phyloP scores from a whole-genome alignment of 2,329 filamentous ascomycete genomes.

The Teratosphaeria gauchensis region DNA sequence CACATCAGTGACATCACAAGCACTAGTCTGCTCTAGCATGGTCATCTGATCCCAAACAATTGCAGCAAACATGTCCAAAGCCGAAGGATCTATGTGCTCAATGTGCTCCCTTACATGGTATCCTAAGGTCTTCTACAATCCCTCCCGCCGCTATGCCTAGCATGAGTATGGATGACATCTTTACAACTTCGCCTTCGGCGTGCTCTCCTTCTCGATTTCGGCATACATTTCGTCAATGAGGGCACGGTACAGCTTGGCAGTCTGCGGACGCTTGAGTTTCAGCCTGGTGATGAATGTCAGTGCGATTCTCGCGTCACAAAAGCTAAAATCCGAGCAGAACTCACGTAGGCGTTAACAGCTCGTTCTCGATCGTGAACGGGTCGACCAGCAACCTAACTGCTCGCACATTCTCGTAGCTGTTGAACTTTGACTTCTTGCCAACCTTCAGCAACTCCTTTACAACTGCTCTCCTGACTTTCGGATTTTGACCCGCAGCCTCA shows the following conservation, averaged over 20 bases:
- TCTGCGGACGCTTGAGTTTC: constrained; percentile 62
- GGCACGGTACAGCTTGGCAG: constrained; percentile 51
- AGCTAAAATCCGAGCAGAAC: constrained; percentile 27
- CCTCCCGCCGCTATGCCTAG: background rate
- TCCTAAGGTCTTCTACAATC: background rate
- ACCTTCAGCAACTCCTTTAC: constrained; percentile 70
- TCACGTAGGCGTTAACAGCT: constrained; percentile 80
- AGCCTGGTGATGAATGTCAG: constrained; percentile 37
- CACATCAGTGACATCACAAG: too few relatives aligned
- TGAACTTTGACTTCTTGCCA: constrained; percentile 77
- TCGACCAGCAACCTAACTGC: constrained; percentile 69
- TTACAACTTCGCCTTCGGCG: constrained; percentile 42
- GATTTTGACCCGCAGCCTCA: constrained; percentile 55
- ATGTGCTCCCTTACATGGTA: background rate
- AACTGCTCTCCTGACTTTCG: constrained; percentile 63
- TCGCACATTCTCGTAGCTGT: constrained; percentile 76
- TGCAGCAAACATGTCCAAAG: background rate
- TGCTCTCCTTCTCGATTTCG: constrained; percentile 38
- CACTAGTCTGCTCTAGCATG: too few relatives aligned
- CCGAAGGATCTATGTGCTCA: background rate
- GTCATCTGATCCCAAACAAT: background rate
- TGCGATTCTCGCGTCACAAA: background rate
- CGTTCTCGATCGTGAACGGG: constrained; percentile 88
- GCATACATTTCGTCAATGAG: constrained; percentile 53
- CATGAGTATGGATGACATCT: too few relatives aligned